These are phyloP conservation scores for Cyclanthera cordifolia DNA, from an alignment of 306 rosid species.

Conservation along the genomic window DNA sequence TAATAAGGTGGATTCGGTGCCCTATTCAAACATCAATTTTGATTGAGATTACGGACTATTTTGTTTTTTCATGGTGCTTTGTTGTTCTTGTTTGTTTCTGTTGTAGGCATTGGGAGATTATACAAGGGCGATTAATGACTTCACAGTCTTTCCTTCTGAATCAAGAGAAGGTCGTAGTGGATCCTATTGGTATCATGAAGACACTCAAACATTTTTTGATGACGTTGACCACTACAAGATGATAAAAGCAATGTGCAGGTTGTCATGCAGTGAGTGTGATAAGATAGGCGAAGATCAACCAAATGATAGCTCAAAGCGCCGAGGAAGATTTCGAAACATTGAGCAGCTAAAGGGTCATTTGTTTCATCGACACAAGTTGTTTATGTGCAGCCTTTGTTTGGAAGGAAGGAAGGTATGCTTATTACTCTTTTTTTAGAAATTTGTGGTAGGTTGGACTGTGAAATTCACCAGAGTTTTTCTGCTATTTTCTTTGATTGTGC, in stretches of 20 bases:
- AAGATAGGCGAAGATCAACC: conserved; percentile 59
- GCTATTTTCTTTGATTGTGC: conserved; percentile 1
- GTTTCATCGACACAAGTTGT: conserved; percentile 62
- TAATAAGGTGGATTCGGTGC: neutral
- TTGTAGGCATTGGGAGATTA: conserved; percentile 49
- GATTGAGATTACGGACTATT: neutral
- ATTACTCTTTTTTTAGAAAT: neutral
- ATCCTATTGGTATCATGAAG: conserved; percentile 42
- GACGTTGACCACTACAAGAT: conserved; percentile 49
- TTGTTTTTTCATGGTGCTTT: neutral
- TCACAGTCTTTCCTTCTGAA: conserved; percentile 33
- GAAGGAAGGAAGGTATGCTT: conserved; percentile 82
- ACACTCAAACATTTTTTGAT: conserved; percentile 34
- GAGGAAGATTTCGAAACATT: conserved; percentile 53
- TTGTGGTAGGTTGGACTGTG: neutral
- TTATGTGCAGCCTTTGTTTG: conserved; percentile 79
- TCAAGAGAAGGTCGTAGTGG: conserved; percentile 37
- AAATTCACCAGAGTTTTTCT: neutral
- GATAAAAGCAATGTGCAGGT: conserved; percentile 53
- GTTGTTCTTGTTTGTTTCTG: neutral
- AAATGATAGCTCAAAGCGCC: conserved; percentile 48
- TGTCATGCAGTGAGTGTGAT: conserved; percentile 76
- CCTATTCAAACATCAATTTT: neutral
- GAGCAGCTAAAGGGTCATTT: conserved; percentile 87
- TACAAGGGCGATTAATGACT: conserved; percentile 37